Conservation (phyloP, 257 asterid genomes). For the Lycium barbarum region DNA sequence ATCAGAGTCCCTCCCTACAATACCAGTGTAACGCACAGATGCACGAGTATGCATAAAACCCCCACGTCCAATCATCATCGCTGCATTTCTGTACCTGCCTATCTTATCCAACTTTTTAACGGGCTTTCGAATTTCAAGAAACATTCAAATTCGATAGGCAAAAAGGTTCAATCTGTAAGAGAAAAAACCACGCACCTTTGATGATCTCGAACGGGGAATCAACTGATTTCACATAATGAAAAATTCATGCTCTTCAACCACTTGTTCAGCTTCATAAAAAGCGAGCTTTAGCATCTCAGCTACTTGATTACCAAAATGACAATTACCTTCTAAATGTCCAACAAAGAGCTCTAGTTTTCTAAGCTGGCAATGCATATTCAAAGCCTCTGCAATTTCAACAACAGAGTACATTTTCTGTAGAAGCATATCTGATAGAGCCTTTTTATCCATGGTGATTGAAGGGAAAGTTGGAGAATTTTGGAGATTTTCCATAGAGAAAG, state of each 20-base stretch:
- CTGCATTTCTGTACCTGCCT: neutral
- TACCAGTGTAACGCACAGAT: no score
- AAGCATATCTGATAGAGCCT: neutral
- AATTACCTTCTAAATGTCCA: no score
- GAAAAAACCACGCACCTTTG: neutral
- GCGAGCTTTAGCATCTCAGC: neutral
- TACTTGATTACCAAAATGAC: no score
- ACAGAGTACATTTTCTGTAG: neutral
- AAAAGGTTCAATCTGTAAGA: neutral
- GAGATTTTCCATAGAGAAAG: neutral
- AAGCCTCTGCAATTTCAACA: neutral
- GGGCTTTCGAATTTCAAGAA: neutral
- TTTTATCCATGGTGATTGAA: neutral
- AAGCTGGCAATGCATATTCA: neutral
- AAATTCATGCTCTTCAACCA: neutral
- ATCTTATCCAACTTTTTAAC: neutral
- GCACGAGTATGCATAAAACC: slow-evolving; percentile 2
- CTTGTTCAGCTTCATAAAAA: neutral
- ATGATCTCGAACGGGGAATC: neutral
- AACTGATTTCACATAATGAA: neutral
- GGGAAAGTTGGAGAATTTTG: neutral
- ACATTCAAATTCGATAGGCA: neutral
- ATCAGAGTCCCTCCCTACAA: no score
- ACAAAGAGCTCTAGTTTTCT: neutral
- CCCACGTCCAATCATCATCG: accelerated